Base-by-base conservation (phyloP, 495 filamentous ascomycete genomes). In the Hypoxylon fuscum region DNA sequence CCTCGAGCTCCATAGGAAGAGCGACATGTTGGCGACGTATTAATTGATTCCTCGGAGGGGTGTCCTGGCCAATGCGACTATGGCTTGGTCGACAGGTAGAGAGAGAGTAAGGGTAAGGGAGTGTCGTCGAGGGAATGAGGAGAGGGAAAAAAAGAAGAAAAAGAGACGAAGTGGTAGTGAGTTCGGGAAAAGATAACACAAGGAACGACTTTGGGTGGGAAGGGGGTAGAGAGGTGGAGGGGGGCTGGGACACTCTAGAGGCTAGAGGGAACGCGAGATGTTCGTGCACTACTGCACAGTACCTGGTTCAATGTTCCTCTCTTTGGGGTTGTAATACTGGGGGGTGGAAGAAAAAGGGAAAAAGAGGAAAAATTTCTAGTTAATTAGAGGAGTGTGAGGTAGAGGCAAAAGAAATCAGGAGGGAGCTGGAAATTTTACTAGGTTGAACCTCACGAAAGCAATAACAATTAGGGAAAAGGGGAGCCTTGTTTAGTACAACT, bases 1-100 rank as follows among this genome's bases (percentile, higher is more conserved):
- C 43, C 75, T 73, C 63, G 77, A 74, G 41, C 76, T 76, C 81
- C 81, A 83, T 17, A 57, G 61, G 55, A 81, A 78, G 60, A 83
- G 66, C 53, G 76, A 80, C 80, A 81, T 82, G 54, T 37, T 46
- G 59, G 53, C 51, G 64, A 41, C 58, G 61, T 54, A 32, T 49
- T 61, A 20, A 55, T 56, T 64, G 62, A 55, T 54, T 62, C 60
- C 61, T 50, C 42, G 32, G 42, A 35, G 5, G 52, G 21, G 54
- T 42, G 27, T 46, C 14, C 23, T 15, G 38, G 38, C 49, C 44
- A 37, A 37, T 41, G 53, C 55, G 48, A 55, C 27, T 55, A 69
- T 50, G 62, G 65, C 38, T 38, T 42, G 59, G 50, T 18, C 38
- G 23, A 35, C 20, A 29, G 50, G 14, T 34, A 48, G 45, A 62